Evolutionary conservation across 164 flowering plant species (phyloP), one percentile per base, ranked within the genome.

Genomic region (Saururus chinensis): DNA sequence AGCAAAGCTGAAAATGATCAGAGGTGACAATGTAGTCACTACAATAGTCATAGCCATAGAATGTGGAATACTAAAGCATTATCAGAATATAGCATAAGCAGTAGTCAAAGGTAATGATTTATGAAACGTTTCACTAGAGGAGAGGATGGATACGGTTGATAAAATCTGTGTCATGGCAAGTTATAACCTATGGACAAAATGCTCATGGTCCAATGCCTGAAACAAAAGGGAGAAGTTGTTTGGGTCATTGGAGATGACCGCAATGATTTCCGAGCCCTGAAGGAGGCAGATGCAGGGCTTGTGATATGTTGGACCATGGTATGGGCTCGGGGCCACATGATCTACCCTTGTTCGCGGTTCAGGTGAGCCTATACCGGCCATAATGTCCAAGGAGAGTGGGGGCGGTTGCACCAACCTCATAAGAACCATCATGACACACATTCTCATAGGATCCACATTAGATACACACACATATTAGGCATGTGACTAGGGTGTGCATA

Each of bases 231-330:
- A 17, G 73, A 76, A 53, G 80, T 76, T 17, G 80, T 76, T 9
- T 76, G 78, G 35, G 80, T 76, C 60, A 76, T 78, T 0, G 79
- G 82, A 10, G 75, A 74, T 56, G 82, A 75, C 23, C 70, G 80
- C 8, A 76, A 76, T 49, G 78, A 79, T 60, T 78, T 78, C 4
- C 78, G 71, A 1, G 79, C 79, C 19, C 55, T 78, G 4, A 68
- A 73, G 25, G 78, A 73, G 62, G 77, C 79, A 4, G 82, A 76
- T 40, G 53, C 74, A 20, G 84, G 81, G 19, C 71, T 78, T 12
- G n/a, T n/a, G n/a, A n/a, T n/a, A n/a, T n/a, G n/a, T n/a, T n/a
- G n/a, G n/a, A n/a, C n/a, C n/a, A n/a, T n/a, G n/a, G n/a, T n/a
- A n/a, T n/a, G n/a, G n/a, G n/a, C n/a, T n/a, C n/a, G n/a, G n/a